Base-by-base conservation (phyloP, 2,329 filamentous ascomycete species). In the Rugonectria rugulosa region DNA sequence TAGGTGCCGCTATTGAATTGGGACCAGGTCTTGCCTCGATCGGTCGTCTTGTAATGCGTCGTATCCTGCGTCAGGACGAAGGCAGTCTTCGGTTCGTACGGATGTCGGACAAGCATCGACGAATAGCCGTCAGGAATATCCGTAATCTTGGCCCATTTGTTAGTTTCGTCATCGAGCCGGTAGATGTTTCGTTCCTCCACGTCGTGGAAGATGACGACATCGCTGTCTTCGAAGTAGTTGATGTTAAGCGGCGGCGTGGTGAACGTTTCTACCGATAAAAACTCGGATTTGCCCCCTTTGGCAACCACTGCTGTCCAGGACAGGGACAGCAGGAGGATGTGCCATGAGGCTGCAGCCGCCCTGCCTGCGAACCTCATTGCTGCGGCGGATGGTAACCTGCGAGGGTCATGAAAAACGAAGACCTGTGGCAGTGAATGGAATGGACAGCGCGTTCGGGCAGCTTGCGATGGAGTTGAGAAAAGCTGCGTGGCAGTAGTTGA, bases 141-240 rank as follows among this genome's bases (percentile, higher is more conserved):
- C 23, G 86, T 74, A 59, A 94, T 78, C 59, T 77, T 77, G 38
- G 84, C 76, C 94, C 95, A 99, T 40, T 79, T 84, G 64, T 84
- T 84, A 63, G 95, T 96, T 32, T 90, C 92, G 76, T 98, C 86
- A 41, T 81, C 80, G 38, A 94, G 96, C 57, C 91, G 88, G 73
- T 88, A 92, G 46, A 96, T 81, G 59, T 85, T 86, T 56, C 82
- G 81, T 34, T 82, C 81, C 12, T 80, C 73, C 44, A 78, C 69
- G 71, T 96, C 90, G 66, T 89, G 87, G 70, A 92, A 87, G 40
- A 98, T 75, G 56, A 96, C 80, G 46, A 89, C 85, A 72, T 97
- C 88, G 63, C 91, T 93, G 72, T 94, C 91, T 69, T 95, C 88
- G 70, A 99, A 98, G 76, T 97, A 99, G 76, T 90, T 89, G 62